Percentiles rank a stretch among this genome's conserved stretches.
phyloP scores from a whole-genome alignment of 2,329 filamentous ascomycete species.

The Trichoderma atrobrunneum region DNA sequence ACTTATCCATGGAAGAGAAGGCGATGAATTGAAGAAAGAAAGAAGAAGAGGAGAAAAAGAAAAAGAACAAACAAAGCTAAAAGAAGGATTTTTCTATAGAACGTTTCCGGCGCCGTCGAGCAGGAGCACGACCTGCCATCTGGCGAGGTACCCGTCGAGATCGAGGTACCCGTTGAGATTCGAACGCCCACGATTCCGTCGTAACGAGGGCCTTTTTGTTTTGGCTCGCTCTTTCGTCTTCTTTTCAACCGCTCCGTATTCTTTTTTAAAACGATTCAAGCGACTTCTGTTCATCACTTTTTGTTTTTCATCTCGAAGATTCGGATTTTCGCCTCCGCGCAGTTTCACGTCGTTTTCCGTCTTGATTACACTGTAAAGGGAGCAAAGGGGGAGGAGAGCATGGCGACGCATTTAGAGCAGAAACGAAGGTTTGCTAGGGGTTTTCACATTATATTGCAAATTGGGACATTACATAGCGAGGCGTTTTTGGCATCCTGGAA shows the following conservation, averaged over 20 bases:
- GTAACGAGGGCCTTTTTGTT: neutral
- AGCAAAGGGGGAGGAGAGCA: neutral
- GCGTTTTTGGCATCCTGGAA: constrained; percentile 25
- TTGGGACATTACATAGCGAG: constrained; percentile 38
- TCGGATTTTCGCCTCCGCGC: neutral
- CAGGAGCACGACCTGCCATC: constrained; percentile 15
- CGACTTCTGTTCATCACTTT: neutral
- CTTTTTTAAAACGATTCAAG: neutral
- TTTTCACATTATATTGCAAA: neutral
- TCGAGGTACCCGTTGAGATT: constrained; percentile 31
- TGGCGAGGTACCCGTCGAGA: constrained; percentile 29
- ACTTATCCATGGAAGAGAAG: constrained; percentile 47
- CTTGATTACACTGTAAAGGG: neutral
- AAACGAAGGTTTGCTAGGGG: neutral
- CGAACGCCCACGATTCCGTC: constrained; percentile 21
- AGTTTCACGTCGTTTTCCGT: neutral
- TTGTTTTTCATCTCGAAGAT: neutral
- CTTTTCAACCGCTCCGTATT: neutral
- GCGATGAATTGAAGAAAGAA: constrained; percentile 24
- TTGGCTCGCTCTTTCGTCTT: neutral
- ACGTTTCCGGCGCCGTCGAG: constrained; percentile 16
- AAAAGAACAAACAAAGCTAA: constrained; percentile 29
- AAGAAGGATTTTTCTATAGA: constrained; percentile 19
- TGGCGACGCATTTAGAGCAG: neutral
- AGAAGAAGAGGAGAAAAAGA: neutral